phyloP scores from a whole-genome alignment of 2,329 filamentous ascomycete genomes.

The Claviceps maximensis region DNA sequence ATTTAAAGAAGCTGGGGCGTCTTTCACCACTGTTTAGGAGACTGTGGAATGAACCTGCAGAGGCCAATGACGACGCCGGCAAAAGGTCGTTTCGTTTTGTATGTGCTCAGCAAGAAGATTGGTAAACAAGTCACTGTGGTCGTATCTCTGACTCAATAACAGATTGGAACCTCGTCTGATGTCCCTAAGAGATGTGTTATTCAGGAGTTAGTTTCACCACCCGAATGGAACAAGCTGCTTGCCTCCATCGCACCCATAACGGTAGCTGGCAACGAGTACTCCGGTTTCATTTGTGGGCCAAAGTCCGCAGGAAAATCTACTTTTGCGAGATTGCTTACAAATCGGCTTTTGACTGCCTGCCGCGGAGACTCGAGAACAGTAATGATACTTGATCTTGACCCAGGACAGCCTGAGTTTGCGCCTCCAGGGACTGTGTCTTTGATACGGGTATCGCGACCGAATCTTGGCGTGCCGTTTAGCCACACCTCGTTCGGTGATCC shows the following conservation, averaged over 20 bases:
- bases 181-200: conserved; percentile 34
- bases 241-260: conserved; percentile 25
- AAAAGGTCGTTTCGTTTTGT: conserved; percentile 37
- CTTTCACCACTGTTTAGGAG: conserved; percentile 54
- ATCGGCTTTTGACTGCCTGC: conserved; percentile 45
- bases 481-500: conserved; percentile 32
- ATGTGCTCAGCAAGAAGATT: conserved; percentile 8
- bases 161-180: conserved; percentile 43
- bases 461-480: conserved; percentile 55
- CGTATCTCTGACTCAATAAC: background rate
- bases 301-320: conserved; percentile 68
- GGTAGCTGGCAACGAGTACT: conserved; percentile 21
- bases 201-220: conserved; percentile 41
- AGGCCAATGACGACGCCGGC: conserved; percentile 9
- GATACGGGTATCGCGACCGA: conserved; percentile 43
- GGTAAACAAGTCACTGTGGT: conserved; percentile 10
- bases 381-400: conserved; percentile 60
- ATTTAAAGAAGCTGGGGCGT: conserved; percentile 39
- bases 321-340: conserved; percentile 52
- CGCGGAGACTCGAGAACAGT: conserved; percentile 8
- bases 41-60: conserved; percentile 45
- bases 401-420: conserved; percentile 63
- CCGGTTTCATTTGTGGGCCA: conserved; percentile 51
- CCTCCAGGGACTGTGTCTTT: conserved; percentile 59
- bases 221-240: conserved; percentile 49